Evolutionary conservation across 805 yeast species (phyloP), one percentile per base, ranked within the genome.

Genomic region (Tetrapisispora namnaoensis): DNA sequence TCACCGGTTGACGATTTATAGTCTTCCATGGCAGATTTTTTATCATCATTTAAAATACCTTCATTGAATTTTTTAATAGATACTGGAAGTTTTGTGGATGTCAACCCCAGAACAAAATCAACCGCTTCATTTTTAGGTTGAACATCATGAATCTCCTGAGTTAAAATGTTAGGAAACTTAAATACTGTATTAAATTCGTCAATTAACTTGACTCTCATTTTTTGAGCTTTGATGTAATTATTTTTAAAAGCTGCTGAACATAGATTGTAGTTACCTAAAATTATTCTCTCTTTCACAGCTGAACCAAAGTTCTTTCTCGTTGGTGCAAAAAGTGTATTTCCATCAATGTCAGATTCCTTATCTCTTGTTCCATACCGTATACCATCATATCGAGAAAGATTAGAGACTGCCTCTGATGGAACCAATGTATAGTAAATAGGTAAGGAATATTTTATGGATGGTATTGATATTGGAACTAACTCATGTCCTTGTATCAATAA

Each of bases 371-470:
- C 98, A 61, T 83, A 93, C 49, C 97, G 72, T 20, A 90, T 70
- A 2, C 99, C 99, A 66, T 93, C 99, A 60, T 76, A 93, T 32
- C 97, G 72, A 1, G 96, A 78, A 44, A 93, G 72, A 61, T 93
- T 93, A 0, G 98, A 91, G 0, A 95, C 82, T 0, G 97, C 98
- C 60, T 93, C 99, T 0, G 96, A 85, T 0, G 96, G 85, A 1
- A 93, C 90, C 36, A 95, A 57, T 0, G 96, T 85, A 62, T 86
- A 91, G 65, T 93, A 93, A 0, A 88, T 78, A 27, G 95, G 89
- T 17, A 93, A 67, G 24, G 90, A 75, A 47, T 73, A 68, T 50
- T 75, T 75, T 10, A 89, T 68, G 0, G 83, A 70, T 6, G 96
- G 95, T 0, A 91, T 62, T 0, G 93, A 80, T 1, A 93, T 79